Percentiles rank a stretch among this genome's conserved stretches.
Evolutionary conservation across 345 rosid genomes (phyloP).

Genomic region (Nephelium lappaceum): DNA sequence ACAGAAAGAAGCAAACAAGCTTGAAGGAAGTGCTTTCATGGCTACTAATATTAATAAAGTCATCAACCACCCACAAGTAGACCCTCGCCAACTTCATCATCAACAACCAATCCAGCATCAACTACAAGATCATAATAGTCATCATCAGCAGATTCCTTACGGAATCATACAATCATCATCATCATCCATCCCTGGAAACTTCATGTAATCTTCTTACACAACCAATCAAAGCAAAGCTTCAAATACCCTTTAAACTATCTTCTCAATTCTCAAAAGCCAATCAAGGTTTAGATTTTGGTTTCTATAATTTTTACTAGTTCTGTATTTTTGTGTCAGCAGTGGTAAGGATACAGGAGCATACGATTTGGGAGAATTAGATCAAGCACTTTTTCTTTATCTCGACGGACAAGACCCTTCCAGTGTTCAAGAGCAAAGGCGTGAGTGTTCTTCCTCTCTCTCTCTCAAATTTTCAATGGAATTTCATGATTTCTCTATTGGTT

Average conservation of each 20-base stretch:
- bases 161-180: slow-evolving; percentile 56
- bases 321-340: slow-evolving; percentile 22
- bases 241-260: background rate
- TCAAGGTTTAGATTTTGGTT: background rate
- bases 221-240: background rate
- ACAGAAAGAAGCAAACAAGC: slow-evolving; percentile 1
- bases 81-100: slow-evolving; percentile 42
- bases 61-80: slow-evolving; percentile 33
- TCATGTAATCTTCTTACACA: slow-evolving; percentile 51
- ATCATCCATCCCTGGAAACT: slow-evolving; percentile 55
- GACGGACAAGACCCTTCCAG: slow-evolving; percentile 77
- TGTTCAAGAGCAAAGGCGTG: slow-evolving; percentile 77
- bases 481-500: slow-evolving; percentile 23
- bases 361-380: slow-evolving; percentile 93
- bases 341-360: slow-evolving; percentile 50
- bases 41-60: slow-evolving; percentile 37
- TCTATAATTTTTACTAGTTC: background rate
- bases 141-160: slow-evolving; percentile 54
- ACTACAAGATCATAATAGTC: slow-evolving; percentile 35
- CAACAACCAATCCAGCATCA: slow-evolving; percentile 25
- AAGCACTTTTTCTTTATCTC: slow-evolving; percentile 89
- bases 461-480: background rate
- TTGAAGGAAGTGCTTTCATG: slow-evolving; percentile 41
- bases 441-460: slow-evolving; percentile 26
- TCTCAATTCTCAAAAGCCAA: background rate